Conservation (phyloP, 495 filamentous ascomycete species). For the Penicillium turbatum region DNA sequence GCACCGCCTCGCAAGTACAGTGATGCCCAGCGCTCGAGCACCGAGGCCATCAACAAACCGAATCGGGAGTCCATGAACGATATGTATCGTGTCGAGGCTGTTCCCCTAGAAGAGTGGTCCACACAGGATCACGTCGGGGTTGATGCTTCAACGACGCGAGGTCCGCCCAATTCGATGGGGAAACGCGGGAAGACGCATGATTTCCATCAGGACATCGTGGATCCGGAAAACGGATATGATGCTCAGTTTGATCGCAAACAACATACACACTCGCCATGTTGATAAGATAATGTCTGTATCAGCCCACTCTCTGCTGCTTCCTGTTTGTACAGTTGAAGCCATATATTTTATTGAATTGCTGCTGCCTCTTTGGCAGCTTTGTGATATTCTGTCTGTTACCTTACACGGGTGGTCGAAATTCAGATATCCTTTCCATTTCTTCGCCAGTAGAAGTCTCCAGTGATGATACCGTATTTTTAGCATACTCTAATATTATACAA, state of each 20-base stretch:
- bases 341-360: no score
- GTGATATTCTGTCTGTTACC: no score
- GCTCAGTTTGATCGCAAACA: neutral
- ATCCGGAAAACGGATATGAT: neutral
- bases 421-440: no score
- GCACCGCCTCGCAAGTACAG: neutral
- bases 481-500: no score
- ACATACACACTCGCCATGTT: neutral
- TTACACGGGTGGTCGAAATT: no score
- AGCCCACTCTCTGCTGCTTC: neutral
- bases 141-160: conserved; percentile 1
- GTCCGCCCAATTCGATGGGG: neutral
- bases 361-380: no score
- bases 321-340: neutral
- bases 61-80: conserved; percentile 14
- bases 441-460: no score
- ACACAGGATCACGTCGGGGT: neutral
- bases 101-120: conserved; percentile 15
- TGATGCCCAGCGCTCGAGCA: conserved; percentile 15
- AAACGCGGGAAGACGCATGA: neutral
- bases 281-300: neutral
- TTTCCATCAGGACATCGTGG: neutral
- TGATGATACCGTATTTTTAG: no score
- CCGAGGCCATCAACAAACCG: conserved; percentile 20
- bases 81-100: conserved; percentile 7